Percentiles rank a stretch among this genome's conserved stretches.
Evolutionary conservation across 139 green algal genomes (phyloP).

Genomic region (Zygnema cylindricum): DNA sequence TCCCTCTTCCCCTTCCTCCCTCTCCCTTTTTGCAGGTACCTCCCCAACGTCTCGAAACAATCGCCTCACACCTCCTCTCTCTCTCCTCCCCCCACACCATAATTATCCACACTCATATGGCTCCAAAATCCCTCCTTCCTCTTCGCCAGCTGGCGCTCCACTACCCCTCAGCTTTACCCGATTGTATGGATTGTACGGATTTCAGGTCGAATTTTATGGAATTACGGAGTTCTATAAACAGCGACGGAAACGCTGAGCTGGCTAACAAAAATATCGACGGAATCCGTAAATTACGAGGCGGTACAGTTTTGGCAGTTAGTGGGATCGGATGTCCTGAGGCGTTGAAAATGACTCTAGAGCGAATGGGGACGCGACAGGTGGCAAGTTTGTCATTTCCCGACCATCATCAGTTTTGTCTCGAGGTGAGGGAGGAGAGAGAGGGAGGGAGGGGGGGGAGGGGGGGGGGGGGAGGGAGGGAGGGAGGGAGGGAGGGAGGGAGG

Average conservation of each 20-base stretch:
- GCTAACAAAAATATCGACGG: too few relatives aligned
- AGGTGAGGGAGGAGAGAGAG: too few relatives aligned
- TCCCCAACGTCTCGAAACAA: background rate
- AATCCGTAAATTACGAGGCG: too few relatives aligned
- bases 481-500: too few relatives aligned
- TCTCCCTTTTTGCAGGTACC: constrained; percentile 13
- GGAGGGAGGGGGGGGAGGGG: too few relatives aligned
- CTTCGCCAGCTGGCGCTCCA: background rate
- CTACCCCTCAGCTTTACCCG: background rate
- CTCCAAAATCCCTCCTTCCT: background rate
- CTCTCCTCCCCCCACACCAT: background rate
- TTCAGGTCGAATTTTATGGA: too few relatives aligned
- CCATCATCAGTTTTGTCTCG: constrained; percentile 7
- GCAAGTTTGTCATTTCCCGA: constrained; percentile 1
- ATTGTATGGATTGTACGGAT: background rate
- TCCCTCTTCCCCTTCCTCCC: constrained; percentile 7
- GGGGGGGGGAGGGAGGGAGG: too few relatives aligned
- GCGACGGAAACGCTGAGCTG: too few relatives aligned
- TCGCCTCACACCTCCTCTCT: background rate
- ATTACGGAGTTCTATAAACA: too few relatives aligned
- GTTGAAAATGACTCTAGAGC: constrained; percentile 31
- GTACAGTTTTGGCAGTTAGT: constrained; percentile 22
- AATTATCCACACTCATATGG: background rate
- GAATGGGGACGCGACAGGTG: constrained; percentile 1
- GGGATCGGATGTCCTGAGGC: constrained; percentile 31